Evolutionary conservation across 106 monocot genomes (phyloP), one percentile per base, ranked within the genome.

Genomic region (Dendrobium officinale): DNA sequence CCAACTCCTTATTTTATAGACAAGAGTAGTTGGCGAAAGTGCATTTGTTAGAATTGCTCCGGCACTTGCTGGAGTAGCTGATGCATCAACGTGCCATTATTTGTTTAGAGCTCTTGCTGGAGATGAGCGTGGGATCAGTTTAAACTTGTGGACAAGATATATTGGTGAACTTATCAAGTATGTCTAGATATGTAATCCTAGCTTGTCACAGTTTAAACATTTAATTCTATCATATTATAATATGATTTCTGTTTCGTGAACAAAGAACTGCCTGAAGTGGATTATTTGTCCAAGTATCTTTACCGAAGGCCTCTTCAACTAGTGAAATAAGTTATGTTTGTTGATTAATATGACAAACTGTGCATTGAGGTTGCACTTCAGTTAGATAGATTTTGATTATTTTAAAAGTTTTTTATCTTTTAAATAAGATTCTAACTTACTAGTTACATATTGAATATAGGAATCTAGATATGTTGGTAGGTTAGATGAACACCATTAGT

Each of bases 41-140:
- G 98, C 98, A 78, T 98, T 99, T 90, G 84, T 93, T 82, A 87
- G 95, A 70, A 93, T 99, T 81, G 91, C 95, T 68, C 83, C 98
- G 44, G 92, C 91, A 55, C 76, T 99, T 83, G 82, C 87, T 31
- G 95, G 90, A 80, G 84, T 99, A 55, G 88, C 92, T 82, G 95
- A 95, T 72, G 79, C 72, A 81, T 81, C 98, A 55, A 99, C 95
- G 75, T 85, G 89, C 41, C 98, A 95, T 84, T 83, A 95, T 82
- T 92, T 99, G 80, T 99, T 91, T 55, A 99, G 88, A 79, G 89
- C 88, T 51, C 85, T 99, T 78, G 91, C 78, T 55, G 98, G 95
- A 72, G 80, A 86, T 75, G 92, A 88, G 80, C 73, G 27, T 45
- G 98, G 95, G 26, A 85, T 99, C 40, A 95, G 92, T 24, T 85